Evolutionary conservation across 1,139 yeast genomes (phyloP).

Genomic region (Citeromyces hawaiiensis): DNA sequence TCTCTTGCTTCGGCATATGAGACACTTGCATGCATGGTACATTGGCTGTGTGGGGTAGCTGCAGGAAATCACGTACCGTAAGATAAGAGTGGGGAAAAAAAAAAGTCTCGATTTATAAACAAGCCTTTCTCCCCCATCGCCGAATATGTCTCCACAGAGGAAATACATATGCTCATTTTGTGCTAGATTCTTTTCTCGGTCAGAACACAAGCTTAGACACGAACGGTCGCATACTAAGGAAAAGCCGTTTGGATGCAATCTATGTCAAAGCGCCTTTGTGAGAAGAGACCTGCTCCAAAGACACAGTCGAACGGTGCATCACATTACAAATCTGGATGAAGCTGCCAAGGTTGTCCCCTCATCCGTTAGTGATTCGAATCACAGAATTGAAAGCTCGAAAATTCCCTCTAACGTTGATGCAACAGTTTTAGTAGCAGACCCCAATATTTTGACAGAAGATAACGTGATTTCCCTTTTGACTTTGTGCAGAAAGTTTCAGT

Average conservation of each 20-base stretch:
- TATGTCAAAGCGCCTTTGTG: constrained; percentile 64
- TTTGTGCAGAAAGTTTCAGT: constrained; percentile 13
- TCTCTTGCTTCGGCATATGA: no score
- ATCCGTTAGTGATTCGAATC: background rate
- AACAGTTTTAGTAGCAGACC: constrained; percentile 2
- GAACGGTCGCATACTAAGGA: constrained; percentile 78
- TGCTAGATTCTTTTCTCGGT: constrained; percentile 67
- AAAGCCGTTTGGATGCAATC: constrained; percentile 65
- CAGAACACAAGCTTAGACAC: constrained; percentile 74
- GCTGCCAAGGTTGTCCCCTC: constrained; percentile 1
- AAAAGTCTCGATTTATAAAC: no score
- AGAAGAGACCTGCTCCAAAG: constrained; percentile 64
- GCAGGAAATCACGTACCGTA: no score
- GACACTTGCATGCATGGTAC: no score
- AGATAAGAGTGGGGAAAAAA: no score
- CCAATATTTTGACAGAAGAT: constrained; percentile 11
- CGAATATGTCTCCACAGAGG: constrained; percentile 22
- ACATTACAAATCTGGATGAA: background rate
- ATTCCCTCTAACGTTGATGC: background rate
- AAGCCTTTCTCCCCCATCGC: no score
- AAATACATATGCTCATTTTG: constrained; percentile 72
- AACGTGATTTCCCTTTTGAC: constrained; percentile 15
- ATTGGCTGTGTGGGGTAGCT: no score
- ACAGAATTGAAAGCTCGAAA: background rate
- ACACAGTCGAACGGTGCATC: constrained; percentile 68